Percentiles rank a stretch among this genome's conserved stretches.
Evolutionary conservation across 345 rosid genomes (phyloP).

Genomic region (Lumnitzera racemosa): DNA sequence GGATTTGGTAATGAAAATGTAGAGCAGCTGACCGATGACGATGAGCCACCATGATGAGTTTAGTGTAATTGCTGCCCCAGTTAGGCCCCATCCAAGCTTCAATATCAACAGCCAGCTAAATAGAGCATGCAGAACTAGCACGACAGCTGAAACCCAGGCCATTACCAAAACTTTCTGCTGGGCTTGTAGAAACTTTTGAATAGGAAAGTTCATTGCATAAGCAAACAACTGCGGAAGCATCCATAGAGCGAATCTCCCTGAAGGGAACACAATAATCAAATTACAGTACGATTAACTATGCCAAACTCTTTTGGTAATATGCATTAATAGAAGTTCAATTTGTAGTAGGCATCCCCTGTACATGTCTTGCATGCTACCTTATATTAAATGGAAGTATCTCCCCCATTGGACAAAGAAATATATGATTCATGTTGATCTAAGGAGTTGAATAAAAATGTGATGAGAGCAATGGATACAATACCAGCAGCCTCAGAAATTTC

Average conservation of each 20-base stretch:
- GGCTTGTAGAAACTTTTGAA: constrained; percentile 82
- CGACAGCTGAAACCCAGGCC: constrained; percentile 65
- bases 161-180: constrained; percentile 84
- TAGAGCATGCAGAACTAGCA: constrained; percentile 47
- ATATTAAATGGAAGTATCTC: too few species aligned
- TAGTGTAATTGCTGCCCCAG: constrained; percentile 78
- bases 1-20: constrained; percentile 75
- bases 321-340: too few species aligned
- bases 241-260: constrained; percentile 87
- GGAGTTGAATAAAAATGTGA: neutral
- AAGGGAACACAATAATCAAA: neutral
- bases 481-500: constrained; percentile 84
- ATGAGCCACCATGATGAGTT: constrained; percentile 90
- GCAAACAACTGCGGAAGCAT: constrained; percentile 88
- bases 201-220: constrained; percentile 79
- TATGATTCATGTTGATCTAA: too few species aligned
- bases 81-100: constrained; percentile 69
- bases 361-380: too few species aligned
- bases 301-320: too few species aligned
- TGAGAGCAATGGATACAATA: constrained; percentile 8
- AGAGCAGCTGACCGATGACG: constrained; percentile 50
- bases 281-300: neutral
- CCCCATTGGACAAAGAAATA: too few species aligned
- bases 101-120: constrained; percentile 78
- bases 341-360: too few species aligned